Evolutionary conservation across 2,329 filamentous ascomycete genomes (phyloP).

Genomic region (Teratosphaeria destructans): DNA sequence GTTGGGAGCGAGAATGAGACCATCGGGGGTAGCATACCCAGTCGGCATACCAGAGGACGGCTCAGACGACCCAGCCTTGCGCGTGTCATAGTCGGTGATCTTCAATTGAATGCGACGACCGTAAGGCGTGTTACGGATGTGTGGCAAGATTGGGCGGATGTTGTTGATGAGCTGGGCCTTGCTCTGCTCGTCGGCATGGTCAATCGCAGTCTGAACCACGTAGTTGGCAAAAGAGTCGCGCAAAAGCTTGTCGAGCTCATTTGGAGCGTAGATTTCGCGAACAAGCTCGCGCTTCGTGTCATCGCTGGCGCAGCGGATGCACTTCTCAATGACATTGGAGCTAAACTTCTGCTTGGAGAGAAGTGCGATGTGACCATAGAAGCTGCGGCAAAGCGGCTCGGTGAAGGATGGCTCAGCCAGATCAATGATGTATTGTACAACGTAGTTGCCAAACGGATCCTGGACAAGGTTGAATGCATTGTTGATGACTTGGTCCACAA

Average conservation of each 20-base stretch:
- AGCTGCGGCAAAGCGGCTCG: conserved; percentile 73
- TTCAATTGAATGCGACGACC: conserved; percentile 90
- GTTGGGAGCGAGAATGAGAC: conserved; percentile 8
- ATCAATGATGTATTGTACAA: conserved; percentile 95
- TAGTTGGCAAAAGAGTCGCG: conserved; percentile 95
- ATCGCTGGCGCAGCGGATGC: conserved; percentile 67
- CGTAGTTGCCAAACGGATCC: conserved; percentile 97
- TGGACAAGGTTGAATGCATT: conserved; percentile 85
- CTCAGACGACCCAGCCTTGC: conserved; percentile 23
- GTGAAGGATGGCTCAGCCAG: conserved; percentile 81
- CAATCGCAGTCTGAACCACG: conserved; percentile 90
- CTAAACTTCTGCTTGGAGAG: conserved; percentile 96
- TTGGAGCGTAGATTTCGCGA: conserved; percentile 62
- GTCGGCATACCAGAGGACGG: conserved; percentile 3
- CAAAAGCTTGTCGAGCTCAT: conserved; percentile 78
- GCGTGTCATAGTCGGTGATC: conserved; percentile 51
- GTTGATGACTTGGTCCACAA: conserved; percentile 77
- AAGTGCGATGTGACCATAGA: conserved; percentile 60
- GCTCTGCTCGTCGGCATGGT: conserved; percentile 64
- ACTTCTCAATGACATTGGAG: conserved; percentile 96
- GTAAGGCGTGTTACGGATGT: conserved; percentile 83
- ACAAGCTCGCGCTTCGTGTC: conserved; percentile 71
- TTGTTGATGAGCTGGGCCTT: conserved; percentile 69
- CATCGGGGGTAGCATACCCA: conserved; percentile 8
- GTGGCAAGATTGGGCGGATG: conserved; percentile 73